A percentile compares a stretch with the other conserved stretches of the same genome.
These are phyloP conservation scores for Micractinium sp. DNA, from an alignment of 139 green algal genomes.

Conservation along the genomic window DNA sequence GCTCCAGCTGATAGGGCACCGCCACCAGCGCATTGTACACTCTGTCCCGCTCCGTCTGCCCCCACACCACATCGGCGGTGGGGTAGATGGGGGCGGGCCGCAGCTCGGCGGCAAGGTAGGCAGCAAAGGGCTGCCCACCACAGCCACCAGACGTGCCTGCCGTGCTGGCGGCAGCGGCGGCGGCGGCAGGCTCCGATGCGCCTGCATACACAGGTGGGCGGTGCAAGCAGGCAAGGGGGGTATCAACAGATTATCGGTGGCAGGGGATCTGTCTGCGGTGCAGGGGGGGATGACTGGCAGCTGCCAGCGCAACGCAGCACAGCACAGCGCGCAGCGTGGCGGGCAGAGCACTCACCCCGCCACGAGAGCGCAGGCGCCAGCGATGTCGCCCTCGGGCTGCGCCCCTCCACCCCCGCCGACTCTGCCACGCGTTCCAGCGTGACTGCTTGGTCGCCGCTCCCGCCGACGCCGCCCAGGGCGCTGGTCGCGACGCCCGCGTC, in stretches of 20 bases:
- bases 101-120: constrained; percentile 40
- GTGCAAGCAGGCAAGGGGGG: neutral
- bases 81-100: constrained; percentile 48
- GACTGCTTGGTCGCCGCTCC: neutral
- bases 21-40: constrained; percentile 90
- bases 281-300: no score
- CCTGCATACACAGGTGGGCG: neutral
- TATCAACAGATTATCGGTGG: no score
- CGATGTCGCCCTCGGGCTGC: neutral
- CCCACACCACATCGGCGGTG: constrained; percentile 73
- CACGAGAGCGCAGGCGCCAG: neutral
- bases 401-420: neutral
- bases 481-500: neutral
- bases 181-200: neutral
- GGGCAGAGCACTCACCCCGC: neutral
- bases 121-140: constrained; percentile 15
- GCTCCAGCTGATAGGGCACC: constrained; percentile 90
- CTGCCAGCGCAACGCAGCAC: no score
- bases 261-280: no score
- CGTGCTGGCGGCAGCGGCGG: neutral
- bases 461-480: neutral
- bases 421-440: neutral
- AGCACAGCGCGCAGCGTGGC: neutral
- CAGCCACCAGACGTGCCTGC: neutral
- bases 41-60: constrained; percentile 78